phyloP scores from a whole-genome alignment of 495 filamentous ascomycete genomes.

The Daldinia grandis region DNA sequence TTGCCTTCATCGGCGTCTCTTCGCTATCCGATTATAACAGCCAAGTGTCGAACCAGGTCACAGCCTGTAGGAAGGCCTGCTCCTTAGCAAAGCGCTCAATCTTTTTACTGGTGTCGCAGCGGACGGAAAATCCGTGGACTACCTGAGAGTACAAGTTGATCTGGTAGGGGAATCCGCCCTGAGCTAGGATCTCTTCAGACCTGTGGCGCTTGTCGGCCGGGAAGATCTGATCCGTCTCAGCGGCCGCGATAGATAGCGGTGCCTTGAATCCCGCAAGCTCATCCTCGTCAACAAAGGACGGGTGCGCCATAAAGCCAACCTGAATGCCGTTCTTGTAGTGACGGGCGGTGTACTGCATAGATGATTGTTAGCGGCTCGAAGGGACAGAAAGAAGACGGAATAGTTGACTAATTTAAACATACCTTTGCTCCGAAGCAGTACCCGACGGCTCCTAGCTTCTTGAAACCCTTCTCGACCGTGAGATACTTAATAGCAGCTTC shows the following conservation, averaged over 20 bases:
- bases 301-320: constrained; percentile 78
- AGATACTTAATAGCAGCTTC: constrained; percentile 56
- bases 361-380: constrained; percentile 6
- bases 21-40: constrained; percentile 49
- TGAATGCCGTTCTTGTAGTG: constrained; percentile 60
- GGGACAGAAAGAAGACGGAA: constrained; percentile 1
- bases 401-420: constrained; percentile 25
- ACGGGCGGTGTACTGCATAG: constrained; percentile 54
- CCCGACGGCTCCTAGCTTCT: constrained; percentile 75
- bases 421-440: constrained; percentile 82
- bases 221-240: constrained; percentile 83
- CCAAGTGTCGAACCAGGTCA: constrained; percentile 75
- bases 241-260: constrained; percentile 79
- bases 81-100: constrained; percentile 80
- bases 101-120: constrained; percentile 68
- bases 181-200: constrained; percentile 63
- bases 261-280: constrained; percentile 76
- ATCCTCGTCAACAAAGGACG: constrained; percentile 76
- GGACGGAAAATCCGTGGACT: constrained; percentile 81
- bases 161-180: constrained; percentile 75
- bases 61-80: constrained; percentile 82
- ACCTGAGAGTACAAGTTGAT: constrained; percentile 83
- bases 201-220: constrained; percentile 72
- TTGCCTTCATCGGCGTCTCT: not conserved
- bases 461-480: constrained; percentile 60